Evolutionary conservation across 2,329 filamentous ascomycete species (phyloP), one percentile per base, ranked within the genome.

Genomic region (Aulographum hederae): DNA sequence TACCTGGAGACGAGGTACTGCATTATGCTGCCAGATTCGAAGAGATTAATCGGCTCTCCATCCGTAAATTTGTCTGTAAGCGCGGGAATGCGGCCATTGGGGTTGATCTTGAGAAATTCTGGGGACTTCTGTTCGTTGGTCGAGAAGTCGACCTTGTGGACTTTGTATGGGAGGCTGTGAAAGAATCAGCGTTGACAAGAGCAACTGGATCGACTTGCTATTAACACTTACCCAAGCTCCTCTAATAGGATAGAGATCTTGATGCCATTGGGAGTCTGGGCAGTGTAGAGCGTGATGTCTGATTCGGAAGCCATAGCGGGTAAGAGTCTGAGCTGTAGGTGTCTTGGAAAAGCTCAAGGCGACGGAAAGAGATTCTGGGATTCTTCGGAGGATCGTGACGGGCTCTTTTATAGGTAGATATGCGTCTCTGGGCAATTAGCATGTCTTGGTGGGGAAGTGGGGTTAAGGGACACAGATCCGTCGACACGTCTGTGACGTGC

Each of bases 41-140:
- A 63, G 21, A 62, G 30, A 12, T 43, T 38, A 29, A 42, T 39
- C 2, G 32, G 32, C 26, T 41, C 34, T 21, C 38, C 32, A 17
- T 19, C 14, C 4, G 62, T 61, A 50, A 79, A 76, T 5, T 64
- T 78, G 54, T 93, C 84, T 5, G 79, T 89, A 31, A 93, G 46
- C 35, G 84, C 84, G 3, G 84, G 85, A 44, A 93, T 92, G 41
- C 84, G 78, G 40, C 84, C 84, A 51, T 93, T 93, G 39, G 84
- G 84, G 56, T 93, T 93, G 57, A 93, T 91, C 32, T 74, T 73
- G 18, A 91, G 67, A 56, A 86, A 94, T 81, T 80, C 91, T 12
- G 69, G 70, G 52, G 86, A 69, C 44, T 89, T 91, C 45, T 91
- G 81, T n/a, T 60, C 66, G 50, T 82, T 78, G 39, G 78, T 78